Evolutionary conservation across 2,329 filamentous ascomycete genomes (phyloP), one percentile per base, ranked within the genome.

Genomic region (Aspergillus nomiae): DNA sequence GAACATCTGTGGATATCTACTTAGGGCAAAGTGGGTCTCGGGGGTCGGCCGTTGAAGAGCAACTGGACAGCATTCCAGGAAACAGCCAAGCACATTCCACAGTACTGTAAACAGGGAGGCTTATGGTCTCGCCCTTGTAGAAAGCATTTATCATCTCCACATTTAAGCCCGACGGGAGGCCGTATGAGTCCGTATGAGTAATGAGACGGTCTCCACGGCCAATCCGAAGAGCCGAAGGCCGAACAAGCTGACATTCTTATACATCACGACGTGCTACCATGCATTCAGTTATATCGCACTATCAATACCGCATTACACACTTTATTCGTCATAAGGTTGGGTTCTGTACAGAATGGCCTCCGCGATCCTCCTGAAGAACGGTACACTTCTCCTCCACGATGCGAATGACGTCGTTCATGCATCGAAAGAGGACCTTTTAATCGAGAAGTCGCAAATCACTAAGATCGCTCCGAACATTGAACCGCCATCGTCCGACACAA

Each of bases 391-490:
- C 12, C 51, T 54, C 51, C 51, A 54, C 51, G 32, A 36, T 7
- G 51, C 24, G n/a, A 34, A 38, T 36, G 51, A 54, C 32, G 51
- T 38, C 32, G 34, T 55, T 10, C 34, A 55, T 55, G 16, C 51
- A 16, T 24, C 51, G 21, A 55, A 26, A 6, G 54, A 62, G 28
- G 58, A 56, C 6, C 34, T 72, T 16, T 60, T 74, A 8, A 70
- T 74, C 38, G 62, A 71, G 24, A 65, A 62, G 26, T 65, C 67
- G 43, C 65, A 58, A 24, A 72, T 72, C 55, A 50, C 60, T 3
- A 59, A 67, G 45, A 70, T 74, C 34, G 66, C 57, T 4, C 43
- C 53, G 3, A 41, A 66, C 4, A 65, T 73, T 8, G 34, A 32
- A 4, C 54, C 65, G 3, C 62, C 69, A 0, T 21, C 45, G 2